These are phyloP conservation scores for Lactarius hengduanensis DNA, from an alignment of 768 basidiomycete species.

Conservation along the genomic window DNA sequence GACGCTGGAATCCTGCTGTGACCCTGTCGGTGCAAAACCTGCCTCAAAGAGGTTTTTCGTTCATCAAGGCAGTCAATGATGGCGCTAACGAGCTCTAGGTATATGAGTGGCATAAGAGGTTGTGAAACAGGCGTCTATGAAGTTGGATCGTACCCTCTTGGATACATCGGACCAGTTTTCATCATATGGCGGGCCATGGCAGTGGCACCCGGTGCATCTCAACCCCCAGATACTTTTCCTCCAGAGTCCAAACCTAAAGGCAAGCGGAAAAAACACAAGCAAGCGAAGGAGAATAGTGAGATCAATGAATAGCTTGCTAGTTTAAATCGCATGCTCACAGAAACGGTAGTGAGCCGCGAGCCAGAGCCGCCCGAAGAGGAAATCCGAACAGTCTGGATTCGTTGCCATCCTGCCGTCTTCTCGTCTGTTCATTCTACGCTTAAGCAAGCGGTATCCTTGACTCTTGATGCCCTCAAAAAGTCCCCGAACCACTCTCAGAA, in stretches of 20 bases:
- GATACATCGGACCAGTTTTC: slow-evolving; percentile 65
- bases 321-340: background rate
- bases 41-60: slow-evolving; percentile 54
- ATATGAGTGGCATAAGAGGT: slow-evolving; percentile 59
- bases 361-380: slow-evolving; percentile 18
- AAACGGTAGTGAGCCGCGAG: slow-evolving; percentile 35
- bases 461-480: slow-evolving; percentile 40
- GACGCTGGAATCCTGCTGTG: slow-evolving; percentile 56
- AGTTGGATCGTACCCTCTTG: slow-evolving; percentile 60
- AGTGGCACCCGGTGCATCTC: background rate
- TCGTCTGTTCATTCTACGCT: slow-evolving; percentile 55
- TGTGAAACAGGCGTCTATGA: slow-evolving; percentile 69
- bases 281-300: slow-evolving; percentile 15
- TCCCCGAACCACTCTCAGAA: slow-evolving; percentile 31
- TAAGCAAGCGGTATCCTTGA: slow-evolving; percentile 48
- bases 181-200: slow-evolving; percentile 66
- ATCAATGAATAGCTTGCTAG: background rate
- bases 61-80: background rate
- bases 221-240: background rate
- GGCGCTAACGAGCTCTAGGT: slow-evolving; percentile 44
- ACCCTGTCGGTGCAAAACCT: slow-evolving; percentile 61
- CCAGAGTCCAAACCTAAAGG: slow-evolving; percentile 23
- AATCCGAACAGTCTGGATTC: slow-evolving; percentile 66
- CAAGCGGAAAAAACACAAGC: slow-evolving; percentile 38
- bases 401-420: slow-evolving; percentile 74